Evolutionary conservation across 768 basidiomycete genomes (phyloP), one percentile per base, ranked within the genome.

Genomic region (Leccinum truebloodii): DNA sequence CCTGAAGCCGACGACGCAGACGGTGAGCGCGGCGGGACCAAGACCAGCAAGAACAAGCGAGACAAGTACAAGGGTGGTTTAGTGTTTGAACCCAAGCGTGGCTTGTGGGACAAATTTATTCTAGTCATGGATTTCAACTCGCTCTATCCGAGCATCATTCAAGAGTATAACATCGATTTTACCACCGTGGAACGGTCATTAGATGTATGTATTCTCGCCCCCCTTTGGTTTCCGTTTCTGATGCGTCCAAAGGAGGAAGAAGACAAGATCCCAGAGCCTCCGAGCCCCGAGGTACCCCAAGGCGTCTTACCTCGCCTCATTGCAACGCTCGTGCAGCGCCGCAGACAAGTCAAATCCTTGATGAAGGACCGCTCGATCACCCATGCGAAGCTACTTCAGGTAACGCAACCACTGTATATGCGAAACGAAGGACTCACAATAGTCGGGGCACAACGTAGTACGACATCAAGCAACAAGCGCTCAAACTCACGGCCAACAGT

Each of bases 71-170:
- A 98, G 77, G 97, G 97, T 73, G 97, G 97, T 75, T 82, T 98
- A 55, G 97, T 99, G 20, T 95, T 99, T 64, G 93, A 97, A 60
- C 97, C 97, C 2, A 95, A 97, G 77, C 82, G 92, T 57, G 94
- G 95, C 12, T 79, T 99, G 44, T 98, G 94, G 92, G 97, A 98
- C 79, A 95, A 88, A 67, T 97, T 82, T 71, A 91, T 98, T 75
- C 83, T 99, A 18, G 97, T 99, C 75, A 99, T 99, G 97, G 97
- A 99, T 75, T 99, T 98, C 87, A 99, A 99, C 76, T 97, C 95
- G 62, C 81, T 99, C 58, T 99, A 99, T 72, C 97, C 97, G 6
- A 95, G 92, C 73, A 99, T 99, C 79, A 99, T 99, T 52, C 97
- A 98, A 70, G 97, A 99, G 79, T 99, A 92, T 72, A 98, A 99